Evolutionary conservation across 768 basidiomycete species (phyloP).

Genomic region (Podaxis sp.): DNA sequence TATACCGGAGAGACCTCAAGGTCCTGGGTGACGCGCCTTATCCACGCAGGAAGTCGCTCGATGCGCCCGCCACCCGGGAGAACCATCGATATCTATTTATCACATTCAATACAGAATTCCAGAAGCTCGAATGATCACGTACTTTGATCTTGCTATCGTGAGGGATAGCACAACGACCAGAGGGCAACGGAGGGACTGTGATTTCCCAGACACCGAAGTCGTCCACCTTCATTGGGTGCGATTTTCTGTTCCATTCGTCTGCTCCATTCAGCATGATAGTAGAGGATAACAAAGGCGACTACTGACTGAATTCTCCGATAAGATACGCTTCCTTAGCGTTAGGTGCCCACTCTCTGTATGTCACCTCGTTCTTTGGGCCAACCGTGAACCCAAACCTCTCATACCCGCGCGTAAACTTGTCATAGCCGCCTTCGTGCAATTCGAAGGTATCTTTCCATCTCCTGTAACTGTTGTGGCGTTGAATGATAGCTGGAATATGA

Average conservation of each 20-base stretch:
- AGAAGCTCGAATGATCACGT: conserved; percentile 16
- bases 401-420: conserved; percentile 79
- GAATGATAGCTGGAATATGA: conserved; percentile 67
- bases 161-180: conserved; percentile 79
- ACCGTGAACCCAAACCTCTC: conserved; percentile 79
- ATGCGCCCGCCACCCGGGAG: conserved; percentile 75
- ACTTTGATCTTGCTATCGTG: conserved; percentile 97
- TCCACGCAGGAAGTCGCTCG: conserved; percentile 94
- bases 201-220: conserved; percentile 91
- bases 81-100: conserved; percentile 86
- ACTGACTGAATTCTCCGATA: conserved; percentile 97
- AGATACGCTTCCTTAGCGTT: conserved; percentile 79
- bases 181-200: conserved; percentile 60
- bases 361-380: conserved; percentile 60
- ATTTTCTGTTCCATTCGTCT: conserved; percentile 88
- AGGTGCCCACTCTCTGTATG: conserved; percentile 97
- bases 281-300: neutral
- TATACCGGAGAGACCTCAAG: conserved; percentile 85
- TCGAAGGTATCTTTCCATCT: conserved; percentile 79
- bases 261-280: conserved; percentile 9
- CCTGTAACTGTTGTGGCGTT: conserved; percentile 66
- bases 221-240: conserved; percentile 85
- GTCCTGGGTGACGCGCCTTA: conserved; percentile 93
- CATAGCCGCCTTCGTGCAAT: conserved; percentile 81
- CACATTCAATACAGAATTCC: neutral